Conservation (phyloP, 2,329 filamentous ascomycete species). For the Grosmannia penicillata region DNA sequence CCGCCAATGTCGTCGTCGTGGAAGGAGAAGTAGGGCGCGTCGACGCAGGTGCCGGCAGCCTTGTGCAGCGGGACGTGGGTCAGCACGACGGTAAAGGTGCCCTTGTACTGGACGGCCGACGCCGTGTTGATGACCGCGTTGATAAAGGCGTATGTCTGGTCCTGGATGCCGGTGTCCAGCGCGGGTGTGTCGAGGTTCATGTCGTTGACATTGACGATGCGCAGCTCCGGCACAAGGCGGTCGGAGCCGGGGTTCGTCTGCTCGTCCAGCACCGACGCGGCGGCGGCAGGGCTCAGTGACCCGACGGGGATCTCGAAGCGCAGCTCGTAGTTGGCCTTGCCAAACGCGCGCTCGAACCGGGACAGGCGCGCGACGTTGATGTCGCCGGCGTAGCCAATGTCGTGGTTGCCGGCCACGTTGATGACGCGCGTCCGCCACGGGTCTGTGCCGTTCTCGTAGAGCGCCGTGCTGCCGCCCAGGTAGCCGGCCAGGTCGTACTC, state of each 20-base stretch:
- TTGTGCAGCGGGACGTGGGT: slow-evolving; percentile 92
- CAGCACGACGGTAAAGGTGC: slow-evolving; percentile 66
- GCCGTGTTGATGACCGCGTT: slow-evolving; percentile 52
- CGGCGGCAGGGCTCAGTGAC: slow-evolving; percentile 19
- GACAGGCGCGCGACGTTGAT: slow-evolving; percentile 59
- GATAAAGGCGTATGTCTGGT: slow-evolving; percentile 63
- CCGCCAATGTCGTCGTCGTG: slow-evolving; percentile 49
- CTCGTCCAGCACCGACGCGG: slow-evolving; percentile 26
- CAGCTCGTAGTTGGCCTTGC: slow-evolving; percentile 81
- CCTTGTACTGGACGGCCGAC: slow-evolving; percentile 42
- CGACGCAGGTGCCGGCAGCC: slow-evolving; percentile 63
- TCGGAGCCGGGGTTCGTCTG: slow-evolving; percentile 28
- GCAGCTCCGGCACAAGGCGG: slow-evolving; percentile 50
- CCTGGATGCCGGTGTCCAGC: slow-evolving; percentile 49
- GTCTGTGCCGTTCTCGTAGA: slow-evolving; percentile 27
- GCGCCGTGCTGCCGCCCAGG: slow-evolving; percentile 18
- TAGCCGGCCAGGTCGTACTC: slow-evolving; percentile 36
- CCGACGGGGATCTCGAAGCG: slow-evolving; percentile 47
- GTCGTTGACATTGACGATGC: slow-evolving; percentile 76
- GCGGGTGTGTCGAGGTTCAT: slow-evolving; percentile 89
- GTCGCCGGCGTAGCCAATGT: slow-evolving; percentile 92
- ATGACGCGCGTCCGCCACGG: slow-evolving; percentile 67
- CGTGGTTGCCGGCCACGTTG: slow-evolving; percentile 88
- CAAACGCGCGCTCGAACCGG: slow-evolving; percentile 75
- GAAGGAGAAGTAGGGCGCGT: slow-evolving; percentile 72